Evolutionary conservation across 306 rosid species (phyloP), one percentile per base, ranked within the genome.

Genomic region (Quercus wislizeni): DNA sequence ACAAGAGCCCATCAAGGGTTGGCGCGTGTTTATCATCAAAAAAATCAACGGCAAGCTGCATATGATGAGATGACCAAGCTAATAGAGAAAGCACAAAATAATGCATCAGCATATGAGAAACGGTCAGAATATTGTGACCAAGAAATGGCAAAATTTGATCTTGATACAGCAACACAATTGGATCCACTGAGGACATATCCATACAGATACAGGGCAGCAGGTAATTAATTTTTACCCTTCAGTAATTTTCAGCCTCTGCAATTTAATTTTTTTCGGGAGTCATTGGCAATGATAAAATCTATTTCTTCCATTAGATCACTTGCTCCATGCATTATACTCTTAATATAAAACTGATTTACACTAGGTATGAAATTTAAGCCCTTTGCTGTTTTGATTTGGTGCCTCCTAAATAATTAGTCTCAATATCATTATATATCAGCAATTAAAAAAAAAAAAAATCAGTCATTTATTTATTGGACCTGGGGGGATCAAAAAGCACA

Each of bases 1-100:
- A 88, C 98, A n/a, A 84, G 97, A 87, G 98, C 94, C 77, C 98
- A 91, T 81, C 94, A 93, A 85, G 98, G 98, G 49, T 76, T 93
- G 3, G 98, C 98, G 0, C 94, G 98, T 0, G 86, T 93, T 38
- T 88, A 86, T 88, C 97, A 89, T 79, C 91, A 88, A 69, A 87
- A 86, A 81, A 84, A 86, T 78, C 92, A 88, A 79, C 76, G 88
- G 23, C 87, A 93, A 83, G 89, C 88, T 27, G 98, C 97, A 7
- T 88, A 82, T 61, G 93, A 91, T 70, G 98, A 93, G 90, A 93
- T 93, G 97, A 91, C 94, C 27, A 88, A 78, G 83, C 92, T 93
- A 19, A 91, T 91, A 73, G 97, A 82, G 78, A 91, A 80, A 85
- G 94, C 97, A 2, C 88, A 79, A 76, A 87, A 71, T 73, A 88